Evolutionary conservation across 768 basidiomycete genomes (phyloP).

Genomic region (Floccularia luteovirens): DNA sequence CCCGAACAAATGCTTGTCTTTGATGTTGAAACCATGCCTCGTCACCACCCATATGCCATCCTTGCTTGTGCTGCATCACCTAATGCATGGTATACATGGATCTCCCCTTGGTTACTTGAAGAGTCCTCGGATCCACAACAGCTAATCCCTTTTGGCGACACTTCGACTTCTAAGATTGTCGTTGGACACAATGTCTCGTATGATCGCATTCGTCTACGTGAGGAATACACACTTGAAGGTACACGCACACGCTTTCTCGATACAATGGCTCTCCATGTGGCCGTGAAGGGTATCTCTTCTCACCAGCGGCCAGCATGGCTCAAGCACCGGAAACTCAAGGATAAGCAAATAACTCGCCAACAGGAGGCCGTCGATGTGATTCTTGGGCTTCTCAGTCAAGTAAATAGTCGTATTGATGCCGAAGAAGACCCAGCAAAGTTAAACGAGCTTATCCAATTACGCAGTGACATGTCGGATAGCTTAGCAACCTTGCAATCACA

Average conservation of each 20-base stretch:
- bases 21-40: conserved; percentile 91
- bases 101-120: conserved; percentile 86
- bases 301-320: conserved; percentile 93
- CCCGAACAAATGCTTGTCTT: conserved; percentile 76
- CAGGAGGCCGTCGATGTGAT: conserved; percentile 60
- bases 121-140: conserved; percentile 50
- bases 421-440: conserved; percentile 40
- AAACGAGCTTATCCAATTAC: conserved; percentile 28
- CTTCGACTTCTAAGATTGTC: conserved; percentile 49
- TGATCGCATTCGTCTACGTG: conserved; percentile 74
- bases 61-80: conserved; percentile 84
- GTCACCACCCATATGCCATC: conserved; percentile 72
- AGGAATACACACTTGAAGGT: conserved; percentile 71
- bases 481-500: conserved; percentile 16
- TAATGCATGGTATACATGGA: conserved; percentile 92
- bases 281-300: conserved; percentile 89
- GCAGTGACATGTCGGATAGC: conserved; percentile 31
- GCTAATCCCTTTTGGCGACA: conserved; percentile 66
- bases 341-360: conserved; percentile 41
- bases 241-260: conserved; percentile 82
- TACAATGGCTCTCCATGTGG: conserved; percentile 92
- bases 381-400: conserved; percentile 26
- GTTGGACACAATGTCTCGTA: conserved; percentile 96
- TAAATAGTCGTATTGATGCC: conserved; percentile 39
- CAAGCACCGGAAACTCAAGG: conserved; percentile 71